Percentiles rank a stretch among this genome's conserved stretches.
These are phyloP conservation scores for Saccharomycopsis fodiens DNA, from an alignment of 805 yeast genomes.

Conservation along the genomic window DNA sequence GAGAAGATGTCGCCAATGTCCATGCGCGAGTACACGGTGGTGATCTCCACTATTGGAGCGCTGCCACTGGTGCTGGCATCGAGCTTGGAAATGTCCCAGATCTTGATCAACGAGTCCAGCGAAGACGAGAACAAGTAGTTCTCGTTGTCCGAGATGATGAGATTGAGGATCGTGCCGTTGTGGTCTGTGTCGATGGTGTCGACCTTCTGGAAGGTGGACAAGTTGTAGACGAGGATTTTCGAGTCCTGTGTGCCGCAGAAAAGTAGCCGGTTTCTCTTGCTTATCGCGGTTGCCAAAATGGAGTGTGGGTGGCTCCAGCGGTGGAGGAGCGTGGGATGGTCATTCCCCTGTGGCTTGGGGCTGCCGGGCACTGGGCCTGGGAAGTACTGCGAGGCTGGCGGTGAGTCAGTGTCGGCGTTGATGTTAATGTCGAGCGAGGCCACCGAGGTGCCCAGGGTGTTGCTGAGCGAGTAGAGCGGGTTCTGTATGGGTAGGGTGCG, in stretches of 20 bases:
- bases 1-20: slow-evolving; percentile 95
- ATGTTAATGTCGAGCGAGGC: slow-evolving; percentile 15
- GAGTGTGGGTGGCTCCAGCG: slow-evolving; percentile 71
- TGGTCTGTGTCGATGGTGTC: slow-evolving; percentile 52
- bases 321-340: slow-evolving; percentile 41
- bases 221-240: slow-evolving; percentile 62
- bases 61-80: background rate
- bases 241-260: slow-evolving; percentile 93
- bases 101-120: slow-evolving; percentile 80
- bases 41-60: slow-evolving; percentile 35
- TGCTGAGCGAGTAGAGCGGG: slow-evolving; percentile 12
- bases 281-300: slow-evolving; percentile 61
- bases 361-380: background rate
- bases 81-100: slow-evolving; percentile 58
- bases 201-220: slow-evolving; percentile 49
- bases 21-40: slow-evolving; percentile 72
- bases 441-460: slow-evolving; percentile 8
- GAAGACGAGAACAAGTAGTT: slow-evolving; percentile 73
- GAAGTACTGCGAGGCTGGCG: background rate
- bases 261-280: slow-evolving; percentile 48
- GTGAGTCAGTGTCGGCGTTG: slow-evolving; percentile 3
- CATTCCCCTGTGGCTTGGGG: background rate
- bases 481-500: slow-evolving; percentile 1
- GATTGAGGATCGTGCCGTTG: slow-evolving; percentile 65
- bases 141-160: slow-evolving; percentile 39